A percentile compares a stretch with the other conserved stretches of the same genome.
These are phyloP conservation scores for Medicago arabica DNA, from an alignment of 306 rosid genomes.

Conservation along the genomic window DNA sequence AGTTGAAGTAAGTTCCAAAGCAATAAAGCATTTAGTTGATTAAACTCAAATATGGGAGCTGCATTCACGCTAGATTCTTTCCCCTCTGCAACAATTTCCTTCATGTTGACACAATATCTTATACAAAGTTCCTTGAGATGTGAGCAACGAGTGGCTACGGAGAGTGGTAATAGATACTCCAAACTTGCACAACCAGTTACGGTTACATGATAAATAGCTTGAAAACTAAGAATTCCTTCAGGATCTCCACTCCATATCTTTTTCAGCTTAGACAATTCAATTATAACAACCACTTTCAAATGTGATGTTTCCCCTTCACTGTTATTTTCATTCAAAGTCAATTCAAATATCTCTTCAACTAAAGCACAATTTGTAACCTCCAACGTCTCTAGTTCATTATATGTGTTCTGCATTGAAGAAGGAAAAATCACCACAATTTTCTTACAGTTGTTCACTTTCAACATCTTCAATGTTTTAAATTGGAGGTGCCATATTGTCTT, in stretches of 20 bases:
- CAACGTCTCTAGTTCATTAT: background rate
- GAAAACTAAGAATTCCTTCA: background rate
- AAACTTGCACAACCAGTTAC: background rate
- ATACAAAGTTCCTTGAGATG: background rate
- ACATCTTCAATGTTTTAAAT: background rate
- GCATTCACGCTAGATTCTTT: no score
- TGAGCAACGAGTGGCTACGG: background rate
- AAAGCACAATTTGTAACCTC: background rate
- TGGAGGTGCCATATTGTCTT: background rate
- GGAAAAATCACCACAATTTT: slow-evolving; percentile 2
- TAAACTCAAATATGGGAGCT: background rate
- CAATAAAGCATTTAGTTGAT: background rate
- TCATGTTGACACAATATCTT: background rate
- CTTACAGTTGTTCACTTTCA: background rate
- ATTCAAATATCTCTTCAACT: slow-evolving; percentile 16
- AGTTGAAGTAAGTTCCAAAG: background rate
- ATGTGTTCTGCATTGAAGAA: slow-evolving; percentile 4
- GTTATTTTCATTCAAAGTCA: background rate
- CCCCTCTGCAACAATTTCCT: no score
- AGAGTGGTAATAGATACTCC: background rate
- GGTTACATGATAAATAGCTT: no score
- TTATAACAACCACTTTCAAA: background rate
- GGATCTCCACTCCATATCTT: slow-evolving; percentile 7
- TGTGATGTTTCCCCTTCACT: no score
- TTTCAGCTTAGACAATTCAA: background rate